These are phyloP conservation scores for Hymenoscyphus fructigenus DNA, from an alignment of 2,329 filamentous ascomycete species.

Conservation along the genomic window DNA sequence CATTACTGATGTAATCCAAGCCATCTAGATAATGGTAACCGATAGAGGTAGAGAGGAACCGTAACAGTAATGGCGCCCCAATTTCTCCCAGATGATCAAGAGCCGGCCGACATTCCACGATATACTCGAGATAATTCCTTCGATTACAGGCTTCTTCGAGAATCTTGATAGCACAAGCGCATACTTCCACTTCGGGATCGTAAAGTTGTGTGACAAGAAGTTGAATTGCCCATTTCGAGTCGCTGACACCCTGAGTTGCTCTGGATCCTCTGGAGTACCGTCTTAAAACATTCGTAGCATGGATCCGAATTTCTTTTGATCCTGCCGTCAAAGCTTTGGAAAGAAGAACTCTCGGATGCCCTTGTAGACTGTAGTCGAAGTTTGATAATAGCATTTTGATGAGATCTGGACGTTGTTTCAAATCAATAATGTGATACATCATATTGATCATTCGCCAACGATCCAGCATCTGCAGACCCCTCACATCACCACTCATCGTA, in stretches of 20 bases:
- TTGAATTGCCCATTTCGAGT: constrained; percentile 94
- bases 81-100: constrained; percentile 96
- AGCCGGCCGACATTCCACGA: constrained; percentile 92
- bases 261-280: constrained; percentile 72
- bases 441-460: constrained; percentile 99
- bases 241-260: constrained; percentile 48
- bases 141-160: constrained; percentile 96
- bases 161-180: constrained; percentile 93
- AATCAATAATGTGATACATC: constrained; percentile 97
- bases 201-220: constrained; percentile 98
- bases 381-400: constrained; percentile 85
- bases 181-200: constrained; percentile 95
- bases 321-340: constrained; percentile 92
- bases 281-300: constrained; percentile 80
- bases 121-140: constrained; percentile 86
- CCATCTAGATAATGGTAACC: constrained; percentile 97
- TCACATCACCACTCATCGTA: constrained; percentile 76
- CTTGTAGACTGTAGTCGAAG: constrained; percentile 86
- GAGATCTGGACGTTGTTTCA: constrained; percentile 86
- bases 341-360: constrained; percentile 86
- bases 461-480: constrained; percentile 86
- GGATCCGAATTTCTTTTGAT: constrained; percentile 87
- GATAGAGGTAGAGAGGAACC: constrained; percentile 93
- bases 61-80: constrained; percentile 84
- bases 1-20: constrained; percentile 96